phyloP scores from a whole-genome alignment of 2,329 filamentous ascomycete species.

The Cercospora sp. region DNA sequence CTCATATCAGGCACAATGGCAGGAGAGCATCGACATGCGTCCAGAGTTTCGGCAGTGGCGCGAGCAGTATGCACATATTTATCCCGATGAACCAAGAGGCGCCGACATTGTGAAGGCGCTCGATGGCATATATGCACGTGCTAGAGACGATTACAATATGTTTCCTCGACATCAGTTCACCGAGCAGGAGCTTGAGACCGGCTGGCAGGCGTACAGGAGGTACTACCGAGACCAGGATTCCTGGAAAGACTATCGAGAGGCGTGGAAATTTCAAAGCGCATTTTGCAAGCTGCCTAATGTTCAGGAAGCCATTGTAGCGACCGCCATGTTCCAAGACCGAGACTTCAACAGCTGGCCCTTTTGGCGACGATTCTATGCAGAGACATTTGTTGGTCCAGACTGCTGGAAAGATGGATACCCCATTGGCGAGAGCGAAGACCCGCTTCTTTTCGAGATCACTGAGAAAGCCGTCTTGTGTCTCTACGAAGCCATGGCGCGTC shows the following conservation, averaged over 20 bases:
- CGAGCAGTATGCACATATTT: not conserved
- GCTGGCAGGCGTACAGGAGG: not conserved
- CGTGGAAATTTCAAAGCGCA: not conserved
- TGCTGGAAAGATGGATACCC: not conserved
- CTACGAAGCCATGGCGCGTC: not conserved
- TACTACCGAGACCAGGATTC: not conserved
- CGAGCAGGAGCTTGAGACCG: not conserved
- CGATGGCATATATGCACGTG: not conserved
- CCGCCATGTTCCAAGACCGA: not conserved
- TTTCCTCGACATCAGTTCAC: not conserved
- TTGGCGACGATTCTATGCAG: not conserved
- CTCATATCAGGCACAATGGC: not conserved
- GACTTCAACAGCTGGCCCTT: not conserved
- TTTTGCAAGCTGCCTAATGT: not conserved
- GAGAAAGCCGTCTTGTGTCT: not conserved
- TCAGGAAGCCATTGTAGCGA: not conserved
- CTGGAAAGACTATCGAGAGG: not conserved
- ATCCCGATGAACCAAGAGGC: not conserved
- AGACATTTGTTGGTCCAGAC: not conserved
- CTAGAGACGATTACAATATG: not conserved
- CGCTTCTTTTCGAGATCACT: not conserved
- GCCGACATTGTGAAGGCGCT: too few relatives aligned
- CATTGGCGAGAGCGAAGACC: not conserved
- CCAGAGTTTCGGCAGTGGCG: not conserved
- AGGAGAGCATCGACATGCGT: not conserved